A percentile compares a stretch with the other conserved stretches of the same genome.
Conservation (phyloP, 345 rosid species). For the Lepidium africanum region DNA sequence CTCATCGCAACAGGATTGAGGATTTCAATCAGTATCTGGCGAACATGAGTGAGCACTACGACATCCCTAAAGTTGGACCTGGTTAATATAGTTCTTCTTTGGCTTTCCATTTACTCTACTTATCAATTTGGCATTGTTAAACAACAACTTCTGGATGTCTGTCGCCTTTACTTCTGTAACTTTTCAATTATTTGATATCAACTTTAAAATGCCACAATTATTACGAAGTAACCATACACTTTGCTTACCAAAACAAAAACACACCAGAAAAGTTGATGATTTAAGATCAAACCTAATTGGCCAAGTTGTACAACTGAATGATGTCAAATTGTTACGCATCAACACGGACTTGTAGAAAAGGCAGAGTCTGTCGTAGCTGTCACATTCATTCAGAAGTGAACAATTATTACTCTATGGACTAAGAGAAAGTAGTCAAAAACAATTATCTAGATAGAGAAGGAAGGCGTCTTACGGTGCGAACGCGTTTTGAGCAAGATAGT, state of each 20-base stretch:
- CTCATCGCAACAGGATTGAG: slow-evolving; percentile 80
- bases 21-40: slow-evolving; percentile 84
- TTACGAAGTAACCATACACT: no score
- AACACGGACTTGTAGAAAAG: slow-evolving; percentile 97
- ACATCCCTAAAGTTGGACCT: slow-evolving; percentile 91
- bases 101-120: slow-evolving; percentile 2
- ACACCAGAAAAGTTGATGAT: background rate
- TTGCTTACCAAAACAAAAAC: background rate
- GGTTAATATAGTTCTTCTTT: slow-evolving; percentile 33
- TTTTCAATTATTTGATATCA: background rate
- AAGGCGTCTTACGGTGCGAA: slow-evolving; percentile 72
- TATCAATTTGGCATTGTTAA: slow-evolving; percentile 8
- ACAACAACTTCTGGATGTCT: slow-evolving; percentile 6
- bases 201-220: background rate
- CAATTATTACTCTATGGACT: background rate
- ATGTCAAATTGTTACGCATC: slow-evolving; percentile 99
- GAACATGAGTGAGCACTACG: slow-evolving; percentile 87
- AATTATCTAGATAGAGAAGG: background rate
- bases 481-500: slow-evolving; percentile 99
- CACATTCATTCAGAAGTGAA: slow-evolving; percentile 11
- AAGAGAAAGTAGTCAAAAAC: background rate
- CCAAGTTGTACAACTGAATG: slow-evolving; percentile 84
- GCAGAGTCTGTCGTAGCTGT: no score
- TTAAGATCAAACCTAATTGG: slow-evolving; percentile 63
- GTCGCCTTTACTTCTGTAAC: background rate